A percentile compares a stretch with the other conserved stretches of the same genome.
These are phyloP conservation scores for Fusarium anthophilum DNA, from an alignment of 2,329 filamentous ascomycete genomes.

Conservation along the genomic window DNA sequence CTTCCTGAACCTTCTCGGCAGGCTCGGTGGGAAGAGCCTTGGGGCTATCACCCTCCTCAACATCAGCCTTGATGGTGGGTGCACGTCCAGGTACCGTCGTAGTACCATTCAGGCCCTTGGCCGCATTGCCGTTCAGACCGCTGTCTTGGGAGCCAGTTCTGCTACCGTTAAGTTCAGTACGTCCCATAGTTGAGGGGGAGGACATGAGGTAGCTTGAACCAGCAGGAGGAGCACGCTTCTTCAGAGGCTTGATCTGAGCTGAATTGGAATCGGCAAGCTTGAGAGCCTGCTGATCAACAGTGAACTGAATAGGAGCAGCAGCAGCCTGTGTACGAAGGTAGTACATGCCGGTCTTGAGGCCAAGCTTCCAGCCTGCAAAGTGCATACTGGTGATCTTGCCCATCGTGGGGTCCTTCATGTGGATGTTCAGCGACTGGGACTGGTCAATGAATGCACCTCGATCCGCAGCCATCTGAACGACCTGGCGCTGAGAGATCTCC, in stretches of 20 bases:
- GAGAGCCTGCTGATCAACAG: slow-evolving; percentile 95
- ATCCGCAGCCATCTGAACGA: slow-evolving; percentile 98
- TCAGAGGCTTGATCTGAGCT: slow-evolving; percentile 69
- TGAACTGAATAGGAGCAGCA: slow-evolving; percentile 97
- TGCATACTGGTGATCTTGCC: slow-evolving; percentile 99
- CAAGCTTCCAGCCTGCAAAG: slow-evolving; percentile 98
- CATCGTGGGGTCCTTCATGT: slow-evolving; percentile 99
- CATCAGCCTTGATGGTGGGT: slow-evolving; percentile 79
- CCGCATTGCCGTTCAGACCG: slow-evolving; percentile 66
- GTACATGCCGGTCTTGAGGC: slow-evolving; percentile 99
- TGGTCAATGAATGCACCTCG: slow-evolving; percentile 99
- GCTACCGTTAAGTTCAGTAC: slow-evolving; percentile 68
- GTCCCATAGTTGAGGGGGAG: slow-evolving; percentile 70
- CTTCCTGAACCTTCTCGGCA: slow-evolving; percentile 66
- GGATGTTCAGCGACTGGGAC: slow-evolving; percentile 98
- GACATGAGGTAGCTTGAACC: slow-evolving; percentile 59
- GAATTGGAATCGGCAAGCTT: slow-evolving; percentile 86
- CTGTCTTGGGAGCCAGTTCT: slow-evolving; percentile 60
- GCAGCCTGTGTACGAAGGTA: slow-evolving; percentile 98
- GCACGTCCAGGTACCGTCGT: slow-evolving; percentile 74
- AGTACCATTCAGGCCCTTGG: slow-evolving; percentile 62
- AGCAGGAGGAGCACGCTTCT: slow-evolving; percentile 74
- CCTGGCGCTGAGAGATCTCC: slow-evolving; percentile 96
- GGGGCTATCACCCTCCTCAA: slow-evolving; percentile 80
- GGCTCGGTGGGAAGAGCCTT: slow-evolving; percentile 81